These are phyloP conservation scores for Juncus effusus DNA, from an alignment of 176 grass and related monocot species.

Conservation along the genomic window DNA sequence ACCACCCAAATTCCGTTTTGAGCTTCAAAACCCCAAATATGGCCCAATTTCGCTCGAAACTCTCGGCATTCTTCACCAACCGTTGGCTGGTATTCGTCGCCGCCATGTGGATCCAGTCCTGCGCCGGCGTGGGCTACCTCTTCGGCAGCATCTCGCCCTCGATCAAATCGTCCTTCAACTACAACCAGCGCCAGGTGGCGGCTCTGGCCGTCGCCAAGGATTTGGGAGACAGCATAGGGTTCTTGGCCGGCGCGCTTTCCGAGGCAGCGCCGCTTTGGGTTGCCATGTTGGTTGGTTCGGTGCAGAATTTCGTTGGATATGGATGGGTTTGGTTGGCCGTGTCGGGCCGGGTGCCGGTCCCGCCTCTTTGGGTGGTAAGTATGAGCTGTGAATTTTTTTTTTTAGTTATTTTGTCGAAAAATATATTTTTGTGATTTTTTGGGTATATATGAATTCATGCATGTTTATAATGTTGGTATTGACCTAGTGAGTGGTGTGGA, in stretches of 20 bases:
- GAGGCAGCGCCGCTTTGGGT: conserved; percentile 76
- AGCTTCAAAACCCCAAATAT: conserved; percentile 14
- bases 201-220: conserved; percentile 87
- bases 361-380: conserved; percentile 72
- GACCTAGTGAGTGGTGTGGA: not conserved
- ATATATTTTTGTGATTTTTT: conserved; percentile 13
- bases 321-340: conserved; percentile 86
- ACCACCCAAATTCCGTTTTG: not conserved
- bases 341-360: conserved; percentile 37
- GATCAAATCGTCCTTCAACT: conserved; percentile 70
- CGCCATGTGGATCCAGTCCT: conserved; percentile 97
- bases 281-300: conserved; percentile 64
- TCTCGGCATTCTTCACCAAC: conserved; percentile 49
- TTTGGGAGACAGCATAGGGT: conserved; percentile 82
- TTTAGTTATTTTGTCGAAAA: not conserved
- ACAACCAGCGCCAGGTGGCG: conserved; percentile 85
- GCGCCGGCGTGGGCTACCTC: conserved; percentile 72
- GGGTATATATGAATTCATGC: not conserved
- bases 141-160: conserved; percentile 91
- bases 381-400: not conserved
- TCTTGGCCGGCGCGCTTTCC: conserved; percentile 76
- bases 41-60: conserved; percentile 13
- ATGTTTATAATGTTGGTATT: not conserved
- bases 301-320: conserved; percentile 77
- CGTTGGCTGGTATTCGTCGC: conserved; percentile 91